Evolutionary conservation across 2,329 filamentous ascomycete species (phyloP), one percentile per base, ranked within the genome.

Genomic region (Ophiognomonia clavigignenti-juglandacearum): DNA sequence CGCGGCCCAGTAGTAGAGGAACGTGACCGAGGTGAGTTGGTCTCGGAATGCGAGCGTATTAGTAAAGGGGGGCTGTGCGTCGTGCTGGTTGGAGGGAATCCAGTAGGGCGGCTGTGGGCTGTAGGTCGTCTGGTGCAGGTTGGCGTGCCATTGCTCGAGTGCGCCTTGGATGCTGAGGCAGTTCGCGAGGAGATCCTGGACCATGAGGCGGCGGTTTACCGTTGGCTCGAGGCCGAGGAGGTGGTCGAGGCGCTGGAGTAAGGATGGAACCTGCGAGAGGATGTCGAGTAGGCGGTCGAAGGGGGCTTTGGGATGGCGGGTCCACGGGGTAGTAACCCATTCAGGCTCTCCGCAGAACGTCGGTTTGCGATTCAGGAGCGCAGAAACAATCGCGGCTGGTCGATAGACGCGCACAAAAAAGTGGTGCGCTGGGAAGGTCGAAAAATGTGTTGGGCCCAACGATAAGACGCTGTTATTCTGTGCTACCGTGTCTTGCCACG

Each of bases 331-430:
- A 0, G 67, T 68, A 2, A 62, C 67, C 78, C 78, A 82, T 43
- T 78, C 74, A 0, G 66, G 65, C 0, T 65, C 64, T 13, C 73
- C 66, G n/a, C 81, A 64, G 55, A 77, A 78, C 0, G 72, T 78
- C 11, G 66, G 63, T 22, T 68, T 70, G 42, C 73, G 69, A 54
- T 68, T 73, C 13, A 80, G 58, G 16, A 82, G 61, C 19, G 77
- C 71, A 10, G 71, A 61, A 37, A 66, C 65, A 36, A 73, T 66
- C 38, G 72, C 73, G 39, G 65, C 69, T 13, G 72, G 75, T 20
- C 78, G 71, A 53, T 75, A 80, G 5, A 80, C 67, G 10, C 76
- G 69, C 20, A 71, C 70, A 47, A 80, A 81, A 57, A 77, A 80
- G 55, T 81, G 77, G 48, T 81, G 78, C 10, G 72, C 66, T 2